Evolutionary conservation across 2,329 filamentous ascomycete genomes (phyloP).

Genomic region (Calonectria pauciramosa): DNA sequence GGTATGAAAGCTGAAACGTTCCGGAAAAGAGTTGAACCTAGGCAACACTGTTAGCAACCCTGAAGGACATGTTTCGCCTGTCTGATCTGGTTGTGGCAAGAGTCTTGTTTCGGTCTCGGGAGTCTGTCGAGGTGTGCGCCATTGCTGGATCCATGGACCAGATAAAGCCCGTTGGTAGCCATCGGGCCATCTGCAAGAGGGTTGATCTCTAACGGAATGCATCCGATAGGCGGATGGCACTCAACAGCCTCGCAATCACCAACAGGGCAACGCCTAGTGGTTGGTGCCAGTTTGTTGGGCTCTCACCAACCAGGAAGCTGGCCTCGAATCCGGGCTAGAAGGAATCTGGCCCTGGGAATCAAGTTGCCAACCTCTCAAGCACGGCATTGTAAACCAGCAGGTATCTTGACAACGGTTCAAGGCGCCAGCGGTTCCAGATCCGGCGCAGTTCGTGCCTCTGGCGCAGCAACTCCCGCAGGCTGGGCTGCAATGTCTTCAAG

Average conservation of each 20-base stretch:
- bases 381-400: background rate
- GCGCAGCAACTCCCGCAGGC: background rate
- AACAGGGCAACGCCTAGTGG: background rate
- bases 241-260: background rate
- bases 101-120: background rate
- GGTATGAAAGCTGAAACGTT: slow-evolving; percentile 56
- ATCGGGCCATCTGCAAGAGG: background rate
- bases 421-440: background rate
- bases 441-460: background rate
- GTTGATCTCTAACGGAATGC: background rate
- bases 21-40: slow-evolving; percentile 58
- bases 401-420: background rate
- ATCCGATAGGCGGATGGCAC: background rate
- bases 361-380: background rate
- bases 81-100: slow-evolving; percentile 2
- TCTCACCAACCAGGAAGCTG: background rate
- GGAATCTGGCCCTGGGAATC: background rate
- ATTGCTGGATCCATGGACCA: background rate
- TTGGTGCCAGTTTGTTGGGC: background rate
- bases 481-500: background rate
- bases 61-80: background rate
- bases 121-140: background rate
- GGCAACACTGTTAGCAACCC: slow-evolving; percentile 41
- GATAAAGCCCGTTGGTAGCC: background rate
- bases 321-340: too few species aligned